phyloP scores from a whole-genome alignment of 2,329 filamentous ascomycete genomes.

The Pseudopithomyces chartarum region DNA sequence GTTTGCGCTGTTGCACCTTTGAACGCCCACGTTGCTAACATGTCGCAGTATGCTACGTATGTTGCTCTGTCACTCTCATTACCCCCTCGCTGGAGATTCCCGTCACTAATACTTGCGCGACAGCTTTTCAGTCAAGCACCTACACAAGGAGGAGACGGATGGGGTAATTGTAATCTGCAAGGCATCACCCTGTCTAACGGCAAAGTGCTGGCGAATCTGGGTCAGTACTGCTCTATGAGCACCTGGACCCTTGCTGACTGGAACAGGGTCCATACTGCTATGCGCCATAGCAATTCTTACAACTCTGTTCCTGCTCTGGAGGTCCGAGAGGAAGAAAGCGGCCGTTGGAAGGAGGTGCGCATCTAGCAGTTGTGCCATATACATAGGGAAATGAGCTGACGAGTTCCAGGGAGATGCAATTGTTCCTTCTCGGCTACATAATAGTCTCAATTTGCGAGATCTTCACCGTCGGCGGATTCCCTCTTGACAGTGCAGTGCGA shows the following conservation, averaged over 20 bases:
- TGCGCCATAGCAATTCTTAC: constrained; percentile 75
- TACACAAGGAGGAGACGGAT: constrained; percentile 66
- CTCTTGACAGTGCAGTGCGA: constrained; percentile 71
- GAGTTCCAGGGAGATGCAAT: constrained; percentile 82
- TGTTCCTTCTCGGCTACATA: constrained; percentile 86
- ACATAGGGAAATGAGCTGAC: constrained; percentile 19
- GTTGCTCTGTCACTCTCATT: constrained; percentile 25
- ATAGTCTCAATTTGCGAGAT: constrained; percentile 93
- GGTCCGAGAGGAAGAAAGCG: constrained; percentile 87
- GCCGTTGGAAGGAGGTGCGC: constrained; percentile 87
- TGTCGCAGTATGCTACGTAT: constrained; percentile 54
- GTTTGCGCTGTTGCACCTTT: constrained; percentile 17
- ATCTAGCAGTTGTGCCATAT: neutral
- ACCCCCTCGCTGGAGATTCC: constrained; percentile 13
- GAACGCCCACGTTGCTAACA: constrained; percentile 22
- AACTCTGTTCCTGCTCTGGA: constrained; percentile 71
- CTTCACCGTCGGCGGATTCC: constrained; percentile 91
- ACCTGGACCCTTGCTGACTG: constrained; percentile 30
- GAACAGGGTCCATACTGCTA: constrained; percentile 81
- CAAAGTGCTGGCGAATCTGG: constrained; percentile 78
- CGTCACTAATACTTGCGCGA: constrained; percentile 33
- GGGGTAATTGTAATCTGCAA: constrained; percentile 71
- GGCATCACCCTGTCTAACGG: constrained; percentile 73
- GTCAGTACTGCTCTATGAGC: constrained; percentile 53
- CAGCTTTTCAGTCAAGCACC: constrained; percentile 67